Base-by-base conservation (phyloP, 2,329 filamentous ascomycete species). In the Macroventuria anomochaeta region DNA sequence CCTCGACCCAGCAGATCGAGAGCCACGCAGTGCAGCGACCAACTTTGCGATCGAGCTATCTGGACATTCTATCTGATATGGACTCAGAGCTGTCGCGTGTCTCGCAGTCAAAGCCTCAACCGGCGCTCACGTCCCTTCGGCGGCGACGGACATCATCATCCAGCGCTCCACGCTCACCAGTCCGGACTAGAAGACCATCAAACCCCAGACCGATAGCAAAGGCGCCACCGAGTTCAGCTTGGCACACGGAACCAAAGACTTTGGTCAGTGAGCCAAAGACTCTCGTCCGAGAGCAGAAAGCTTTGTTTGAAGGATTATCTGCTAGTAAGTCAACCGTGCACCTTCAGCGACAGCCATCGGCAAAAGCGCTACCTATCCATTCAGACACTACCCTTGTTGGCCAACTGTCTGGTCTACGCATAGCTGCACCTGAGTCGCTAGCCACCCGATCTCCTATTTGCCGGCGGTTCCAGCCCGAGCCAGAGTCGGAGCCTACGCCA, bases 21-120 rank as follows among this genome's bases (percentile, higher is more conserved):
- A n/a, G 36, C 13, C 44, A 52, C 20, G 26, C 44, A 20, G 38
- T 49, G 7, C 53, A 51, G 32, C 56, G 47, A 20, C 51, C 55
- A 21, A 34, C 52, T 3, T 44, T 71, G 23, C 55, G 57, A 25
- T 31, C 57, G 2, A 57, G 58, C 17, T 72, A 70, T 33, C 46
- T 58, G 18, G 55, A 66, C 18, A 68, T 75, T 15, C 21, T 75
- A 20, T 46, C 62, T 7, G 67, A 70, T 8, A 68, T 75, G 70
- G 65, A 71, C 18, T 43, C 54, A 6, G 65, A 69, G 32, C 55
- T 75, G 10, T 47, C 36, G n/a, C 62, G 55, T 8, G 59, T 62
- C 7, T 61, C 64, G 2, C 65, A 59, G 34, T 37, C 55, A 13
- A 63, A 57, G 17, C 40, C 51, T 15, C 44, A 63, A 33, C 60